These are phyloP conservation scores for Chrysoporthe deuterocubensis DNA, from an alignment of 2,329 filamentous ascomycete genomes.

Conservation along the genomic window DNA sequence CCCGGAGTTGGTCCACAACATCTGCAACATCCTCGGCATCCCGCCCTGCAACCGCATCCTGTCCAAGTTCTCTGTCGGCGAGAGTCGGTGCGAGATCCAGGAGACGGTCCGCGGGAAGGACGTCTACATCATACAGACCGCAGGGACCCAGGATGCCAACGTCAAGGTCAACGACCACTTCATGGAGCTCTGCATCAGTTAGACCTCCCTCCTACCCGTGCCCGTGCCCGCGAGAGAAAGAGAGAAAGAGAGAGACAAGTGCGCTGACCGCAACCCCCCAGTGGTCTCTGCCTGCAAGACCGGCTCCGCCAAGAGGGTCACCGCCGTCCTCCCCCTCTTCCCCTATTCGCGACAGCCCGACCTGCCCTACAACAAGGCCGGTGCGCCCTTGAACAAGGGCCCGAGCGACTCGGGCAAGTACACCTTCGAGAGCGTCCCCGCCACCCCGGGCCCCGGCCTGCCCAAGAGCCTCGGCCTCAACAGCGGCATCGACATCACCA, in stretches of 20 bases:
- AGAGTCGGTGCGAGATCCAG: conserved; percentile 92
- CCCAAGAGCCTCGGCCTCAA: conserved; percentile 67
- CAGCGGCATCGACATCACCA: conserved; percentile 75
- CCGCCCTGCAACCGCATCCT: conserved; percentile 82
- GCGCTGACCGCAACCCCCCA: conserved; percentile 56
- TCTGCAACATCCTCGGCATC: conserved; percentile 87
- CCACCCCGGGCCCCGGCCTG: conserved; percentile 77
- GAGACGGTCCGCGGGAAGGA: conserved; percentile 98
- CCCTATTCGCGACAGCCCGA: conserved; percentile 97
- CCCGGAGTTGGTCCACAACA: conserved; percentile 81
- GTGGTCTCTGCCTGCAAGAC: conserved; percentile 95
- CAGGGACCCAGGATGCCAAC: conserved; percentile 52
- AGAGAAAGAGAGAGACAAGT: background rate
- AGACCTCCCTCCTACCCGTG: conserved; percentile 48
- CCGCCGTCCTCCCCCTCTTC: conserved; percentile 91
- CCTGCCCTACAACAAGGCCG: conserved; percentile 93
- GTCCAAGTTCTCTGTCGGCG: conserved; percentile 89
- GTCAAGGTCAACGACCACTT: conserved; percentile 95
- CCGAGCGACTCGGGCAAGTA: conserved; percentile 60
- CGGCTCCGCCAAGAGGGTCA: conserved; percentile 89
- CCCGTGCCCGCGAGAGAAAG: background rate
- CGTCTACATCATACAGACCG: conserved; percentile 97
- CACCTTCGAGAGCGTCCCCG: conserved; percentile 90
- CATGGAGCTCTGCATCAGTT: conserved; percentile 96
- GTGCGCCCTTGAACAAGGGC: conserved; percentile 81